A percentile compares a stretch with the other conserved stretches of the same genome.
These are phyloP conservation scores for Exidia glandulosa DNA, from an alignment of 768 basidiomycete species.

Conservation along the genomic window DNA sequence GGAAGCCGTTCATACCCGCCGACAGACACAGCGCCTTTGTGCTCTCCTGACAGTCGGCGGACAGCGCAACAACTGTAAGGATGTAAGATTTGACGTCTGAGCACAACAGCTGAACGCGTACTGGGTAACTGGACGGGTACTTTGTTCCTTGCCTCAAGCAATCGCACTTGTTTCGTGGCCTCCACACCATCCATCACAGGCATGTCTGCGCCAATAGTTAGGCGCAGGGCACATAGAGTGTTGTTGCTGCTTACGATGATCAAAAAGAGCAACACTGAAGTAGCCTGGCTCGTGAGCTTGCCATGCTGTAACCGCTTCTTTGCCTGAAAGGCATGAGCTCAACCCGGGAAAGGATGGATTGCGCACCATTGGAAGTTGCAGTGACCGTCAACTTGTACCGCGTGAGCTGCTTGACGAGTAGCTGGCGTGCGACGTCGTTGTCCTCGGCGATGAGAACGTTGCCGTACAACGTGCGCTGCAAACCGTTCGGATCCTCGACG, in stretches of 20 bases:
- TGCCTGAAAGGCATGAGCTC: neutral
- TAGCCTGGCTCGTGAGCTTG: slow-evolving; percentile 54
- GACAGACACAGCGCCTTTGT: slow-evolving; percentile 54
- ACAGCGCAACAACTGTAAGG: slow-evolving; percentile 51
- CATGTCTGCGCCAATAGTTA: slow-evolving; percentile 41
- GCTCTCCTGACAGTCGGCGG: slow-evolving; percentile 68
- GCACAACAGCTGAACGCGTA: neutral
- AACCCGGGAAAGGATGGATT: slow-evolving; percentile 33
- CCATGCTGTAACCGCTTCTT: slow-evolving; percentile 38
- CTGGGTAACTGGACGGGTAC: slow-evolving; percentile 17
- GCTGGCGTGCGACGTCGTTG: slow-evolving; percentile 24
- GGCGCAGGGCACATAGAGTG: neutral
- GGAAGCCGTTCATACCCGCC: slow-evolving; percentile 68
- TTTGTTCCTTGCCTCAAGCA: slow-evolving; percentile 48
- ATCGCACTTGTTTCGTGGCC: slow-evolving; percentile 52
- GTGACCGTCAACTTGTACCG: slow-evolving; percentile 47
- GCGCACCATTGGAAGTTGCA: slow-evolving; percentile 56
- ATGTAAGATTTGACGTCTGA: neutral
- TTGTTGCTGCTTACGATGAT: slow-evolving; percentile 45
- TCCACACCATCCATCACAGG: slow-evolving; percentile 70
- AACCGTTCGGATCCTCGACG: slow-evolving; percentile 34
- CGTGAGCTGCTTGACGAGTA: slow-evolving; percentile 57
- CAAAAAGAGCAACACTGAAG: slow-evolving; percentile 61
- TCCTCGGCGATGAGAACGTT: slow-evolving; percentile 68
- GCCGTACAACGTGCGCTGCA: slow-evolving; percentile 47